A percentile compares a stretch with the other conserved stretches of the same genome.
Evolutionary conservation across 345 rosid species (phyloP).

Genomic region (Passiflora organensis): DNA sequence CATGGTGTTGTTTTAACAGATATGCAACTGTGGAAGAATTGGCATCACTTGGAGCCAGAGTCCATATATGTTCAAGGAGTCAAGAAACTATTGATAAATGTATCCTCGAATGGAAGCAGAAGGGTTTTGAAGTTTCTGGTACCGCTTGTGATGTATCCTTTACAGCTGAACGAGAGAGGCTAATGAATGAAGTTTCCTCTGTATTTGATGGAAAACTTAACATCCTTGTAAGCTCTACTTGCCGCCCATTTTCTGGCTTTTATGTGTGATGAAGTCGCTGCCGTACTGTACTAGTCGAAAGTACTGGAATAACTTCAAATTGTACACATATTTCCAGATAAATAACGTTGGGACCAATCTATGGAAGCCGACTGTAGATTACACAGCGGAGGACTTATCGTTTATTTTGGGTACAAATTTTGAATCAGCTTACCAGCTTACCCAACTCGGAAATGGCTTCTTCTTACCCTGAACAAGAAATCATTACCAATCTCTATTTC

Average conservation of each 20-base stretch:
- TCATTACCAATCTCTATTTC: too few relatives aligned
- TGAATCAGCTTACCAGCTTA: not conserved
- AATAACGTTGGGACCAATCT: not conserved
- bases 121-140: not conserved
- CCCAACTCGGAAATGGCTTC: constrained; percentile 21
- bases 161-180: not conserved
- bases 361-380: not conserved
- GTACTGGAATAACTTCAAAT: too few relatives aligned
- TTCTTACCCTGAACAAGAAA: not conserved
- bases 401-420: not conserved
- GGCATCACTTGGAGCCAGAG: not conserved
- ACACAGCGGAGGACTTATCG: constrained; percentile 1
- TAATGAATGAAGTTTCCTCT: constrained; percentile 1
- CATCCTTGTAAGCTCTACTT: not conserved
- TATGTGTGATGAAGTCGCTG: not conserved
- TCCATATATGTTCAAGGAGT: not conserved
- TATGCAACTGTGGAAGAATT: not conserved
- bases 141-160: constrained; percentile 1
- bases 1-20: not conserved
- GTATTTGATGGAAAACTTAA: constrained; percentile 3
- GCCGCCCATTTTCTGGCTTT: not conserved
- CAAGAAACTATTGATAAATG: not conserved
- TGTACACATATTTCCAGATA: not conserved
- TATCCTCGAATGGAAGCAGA: not conserved
- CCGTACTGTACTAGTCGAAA: too few relatives aligned